A percentile compares a stretch with the other conserved stretches of the same genome.
Evolutionary conservation across 441 rosid genomes (phyloP).

Genomic region (Gossypium schwendimanii): DNA sequence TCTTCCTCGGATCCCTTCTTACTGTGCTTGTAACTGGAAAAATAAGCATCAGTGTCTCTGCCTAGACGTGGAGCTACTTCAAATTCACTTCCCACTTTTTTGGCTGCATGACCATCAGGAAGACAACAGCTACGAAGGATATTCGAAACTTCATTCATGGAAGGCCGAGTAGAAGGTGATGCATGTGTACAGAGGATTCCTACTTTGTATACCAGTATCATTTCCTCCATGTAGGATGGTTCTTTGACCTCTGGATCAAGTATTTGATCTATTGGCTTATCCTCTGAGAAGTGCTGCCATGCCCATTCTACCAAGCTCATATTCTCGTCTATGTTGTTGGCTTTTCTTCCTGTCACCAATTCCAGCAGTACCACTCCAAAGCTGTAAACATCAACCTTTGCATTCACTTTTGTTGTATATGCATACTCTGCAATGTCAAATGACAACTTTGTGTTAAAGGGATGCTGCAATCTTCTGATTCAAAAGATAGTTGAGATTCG

Average conservation of each 20-base stretch:
- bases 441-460: background rate
- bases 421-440: conserved; percentile 41
- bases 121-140: conserved; percentile 31
- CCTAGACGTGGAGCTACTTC: conserved; percentile 51
- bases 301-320: conserved; percentile 54
- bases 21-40: conserved; percentile 40
- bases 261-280: conserved; percentile 27
- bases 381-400: conserved; percentile 59
- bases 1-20: conserved; percentile 21
- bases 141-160: conserved; percentile 50
- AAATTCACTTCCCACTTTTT: conserved; percentile 31
- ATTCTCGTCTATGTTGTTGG: conserved; percentile 43
- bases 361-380: conserved; percentile 64
- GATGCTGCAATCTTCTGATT: background rate
- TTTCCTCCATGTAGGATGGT: conserved; percentile 27
- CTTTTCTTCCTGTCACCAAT: conserved; percentile 54
- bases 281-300: conserved; percentile 43
- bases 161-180: conserved; percentile 42
- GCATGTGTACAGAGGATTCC: conserved; percentile 49
- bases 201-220: conserved; percentile 28
- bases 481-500: background rate
- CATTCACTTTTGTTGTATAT: conserved; percentile 51
- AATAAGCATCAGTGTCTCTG: conserved; percentile 24
- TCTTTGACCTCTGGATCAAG: conserved; percentile 43
- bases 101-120: conserved; percentile 20